Base-by-base conservation (phyloP, 2,329 filamentous ascomycete genomes). In the Capronia americana region DNA sequence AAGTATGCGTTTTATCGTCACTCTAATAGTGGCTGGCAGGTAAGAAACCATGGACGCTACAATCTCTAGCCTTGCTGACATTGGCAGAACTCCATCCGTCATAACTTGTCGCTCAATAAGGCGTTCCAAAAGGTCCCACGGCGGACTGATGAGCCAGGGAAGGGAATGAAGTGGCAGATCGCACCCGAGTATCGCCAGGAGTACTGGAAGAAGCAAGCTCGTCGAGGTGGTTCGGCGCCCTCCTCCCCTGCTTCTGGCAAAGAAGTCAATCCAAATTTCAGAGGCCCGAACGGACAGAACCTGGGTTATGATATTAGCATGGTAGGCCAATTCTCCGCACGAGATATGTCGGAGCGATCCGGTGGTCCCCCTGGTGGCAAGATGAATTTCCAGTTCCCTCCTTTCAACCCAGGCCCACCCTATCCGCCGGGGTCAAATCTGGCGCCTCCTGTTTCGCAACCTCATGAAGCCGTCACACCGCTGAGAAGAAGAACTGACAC, bases 91-190 rank as follows among this genome's bases (percentile, higher is more conserved):
- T 97, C 93, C 0, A 99, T 99, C 71, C 90, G 95, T 12, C 95
- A 99, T 77, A 99, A 99, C 73, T 80, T 99, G 14, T 98, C 95
- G 0, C 81, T 99, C 50, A 98, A 96, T 78, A 97, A 97, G 77
- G 88, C 90, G 0, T 99, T 99, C 75, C 89, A 93, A 73, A 99
- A 99, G 78, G 91, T 97, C 8, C 91, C 95, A 2, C 89, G 95
- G 55, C 90, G 92, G 17, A 97, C 93, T 0, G 92, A 98, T 73
- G 95, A 99, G 77, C 95, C 95, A 24, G 95, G 95, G 12, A 99
- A 99, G 77, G 95, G 95, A 30, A 98, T 97, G 93, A 98, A 98
- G 77, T 99, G 95, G 95, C 92, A 94, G 78, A 93, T 99, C 74
- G 88, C 92, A 3, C 86, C 91, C 1, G 92, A 96, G 69, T 86